Evolutionary conservation across 2,329 filamentous ascomycete genomes (phyloP).

Genomic region (Arachnopeziza araneosa): DNA sequence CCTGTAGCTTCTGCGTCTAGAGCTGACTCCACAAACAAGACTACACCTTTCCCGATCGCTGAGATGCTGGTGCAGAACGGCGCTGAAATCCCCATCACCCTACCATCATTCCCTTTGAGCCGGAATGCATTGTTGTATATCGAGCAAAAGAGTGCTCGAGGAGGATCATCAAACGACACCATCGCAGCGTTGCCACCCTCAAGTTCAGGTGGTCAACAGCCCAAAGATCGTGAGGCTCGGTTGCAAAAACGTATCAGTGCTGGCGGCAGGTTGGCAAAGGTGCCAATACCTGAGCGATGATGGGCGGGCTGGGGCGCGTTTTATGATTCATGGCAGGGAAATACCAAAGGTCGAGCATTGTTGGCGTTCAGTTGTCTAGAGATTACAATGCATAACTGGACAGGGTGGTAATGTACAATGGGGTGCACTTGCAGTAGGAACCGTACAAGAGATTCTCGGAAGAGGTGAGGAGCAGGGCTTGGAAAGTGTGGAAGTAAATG

Average conservation of each 20-base stretch:
- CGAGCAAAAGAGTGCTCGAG: slow-evolving; percentile 62
- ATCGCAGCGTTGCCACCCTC: slow-evolving; percentile 56
- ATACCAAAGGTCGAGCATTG: slow-evolving; percentile 28
- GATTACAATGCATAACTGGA: neutral
- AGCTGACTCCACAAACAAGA: slow-evolving; percentile 37
- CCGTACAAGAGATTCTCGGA: neutral
- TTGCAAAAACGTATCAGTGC: slow-evolving; percentile 76
- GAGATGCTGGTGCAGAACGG: slow-evolving; percentile 92
- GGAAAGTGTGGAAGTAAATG: neutral
- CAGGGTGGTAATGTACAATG: neutral
- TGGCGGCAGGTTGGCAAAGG: slow-evolving; percentile 60
- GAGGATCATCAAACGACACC: slow-evolving; percentile 45
- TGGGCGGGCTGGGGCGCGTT: neutral
- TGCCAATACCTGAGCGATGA: slow-evolving; percentile 28
- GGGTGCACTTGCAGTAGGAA: neutral
- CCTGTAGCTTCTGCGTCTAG: slow-evolving; percentile 40
- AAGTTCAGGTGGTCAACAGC: slow-evolving; percentile 42
- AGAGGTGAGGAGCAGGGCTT: neutral
- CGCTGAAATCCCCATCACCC: slow-evolving; percentile 70
- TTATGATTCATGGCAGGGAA: slow-evolving; percentile 23
- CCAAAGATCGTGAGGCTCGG: slow-evolving; percentile 60
- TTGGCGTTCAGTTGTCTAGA: slow-evolving; percentile 24
- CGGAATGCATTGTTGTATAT: slow-evolving; percentile 76
- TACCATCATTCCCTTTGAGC: slow-evolving; percentile 80
- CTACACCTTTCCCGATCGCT: slow-evolving; percentile 76